phyloP scores from a whole-genome alignment of 768 basidiomycete species.

The Tylopilus vinaceipallidus region DNA sequence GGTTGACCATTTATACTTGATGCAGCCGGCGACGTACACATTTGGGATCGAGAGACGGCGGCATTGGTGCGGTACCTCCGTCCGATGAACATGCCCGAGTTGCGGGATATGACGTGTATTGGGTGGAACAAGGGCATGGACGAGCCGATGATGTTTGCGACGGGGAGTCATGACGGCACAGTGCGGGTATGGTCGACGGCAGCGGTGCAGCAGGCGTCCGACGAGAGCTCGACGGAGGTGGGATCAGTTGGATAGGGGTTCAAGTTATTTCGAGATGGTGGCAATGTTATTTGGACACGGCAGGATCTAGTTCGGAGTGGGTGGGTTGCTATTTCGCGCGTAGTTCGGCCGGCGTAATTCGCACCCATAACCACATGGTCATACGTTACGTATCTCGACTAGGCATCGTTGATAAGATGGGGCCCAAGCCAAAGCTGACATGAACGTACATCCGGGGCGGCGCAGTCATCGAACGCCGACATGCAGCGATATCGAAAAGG shows the following conservation, averaged over 20 bases:
- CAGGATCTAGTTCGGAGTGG: too few relatives aligned
- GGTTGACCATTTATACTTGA: background rate
- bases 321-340: too few relatives aligned
- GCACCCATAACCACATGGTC: too few relatives aligned
- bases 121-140: slow-evolving; percentile 74
- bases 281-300: too few relatives aligned
- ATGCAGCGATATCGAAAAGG: too few relatives aligned
- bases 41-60: slow-evolving; percentile 83
- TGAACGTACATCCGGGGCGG: too few relatives aligned
- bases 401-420: too few relatives aligned
- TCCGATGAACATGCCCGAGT: slow-evolving; percentile 46
- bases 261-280: background rate
- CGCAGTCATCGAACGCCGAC: too few relatives aligned
- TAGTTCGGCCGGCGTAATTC: too few relatives aligned
- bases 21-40: slow-evolving; percentile 77
- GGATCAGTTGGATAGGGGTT: slow-evolving; percentile 17
- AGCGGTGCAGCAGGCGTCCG: slow-evolving; percentile 1
- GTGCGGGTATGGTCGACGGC: slow-evolving; percentile 71
- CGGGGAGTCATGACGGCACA: slow-evolving; percentile 75
- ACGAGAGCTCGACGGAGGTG: slow-evolving; percentile 19
- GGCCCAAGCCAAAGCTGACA: too few relatives aligned
- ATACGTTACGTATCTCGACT: too few relatives aligned
- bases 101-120: slow-evolving; percentile 70
- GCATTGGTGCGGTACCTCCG: slow-evolving; percentile 66
- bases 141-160: slow-evolving; percentile 52